Evolutionary conservation across 208 protist genomes (phyloP).

Genomic region (Lotmaria passim): DNA sequence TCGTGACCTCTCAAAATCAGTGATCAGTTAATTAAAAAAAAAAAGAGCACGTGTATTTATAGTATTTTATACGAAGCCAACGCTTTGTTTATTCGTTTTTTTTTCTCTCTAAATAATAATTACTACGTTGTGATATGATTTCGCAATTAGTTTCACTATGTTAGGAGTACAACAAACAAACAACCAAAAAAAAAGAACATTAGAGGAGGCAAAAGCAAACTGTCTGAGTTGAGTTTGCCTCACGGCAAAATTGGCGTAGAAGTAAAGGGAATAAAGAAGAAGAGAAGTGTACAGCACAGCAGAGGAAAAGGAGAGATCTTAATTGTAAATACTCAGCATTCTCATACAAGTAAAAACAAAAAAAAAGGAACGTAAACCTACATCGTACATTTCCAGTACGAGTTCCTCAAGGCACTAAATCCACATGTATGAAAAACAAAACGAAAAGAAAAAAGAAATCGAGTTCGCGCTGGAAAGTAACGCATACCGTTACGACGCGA

Average conservation of each 20-base stretch:
- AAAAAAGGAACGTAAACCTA: neutral
- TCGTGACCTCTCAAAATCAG: neutral
- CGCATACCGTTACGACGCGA: no score
- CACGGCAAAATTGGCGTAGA: neutral
- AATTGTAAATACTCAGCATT: neutral
- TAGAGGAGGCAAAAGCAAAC: neutral
- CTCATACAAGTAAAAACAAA: neutral
- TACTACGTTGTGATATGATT: no score
- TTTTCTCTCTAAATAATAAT: no score
- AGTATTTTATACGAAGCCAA: no score
- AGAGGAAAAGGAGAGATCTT: neutral
- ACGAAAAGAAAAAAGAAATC: no score
- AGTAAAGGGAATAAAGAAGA: neutral
- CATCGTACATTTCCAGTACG: no score
- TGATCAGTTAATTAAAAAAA: neutral
- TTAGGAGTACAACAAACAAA: no score
- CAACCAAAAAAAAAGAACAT: neutral
- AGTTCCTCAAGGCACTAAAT: no score
- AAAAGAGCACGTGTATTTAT: no score
- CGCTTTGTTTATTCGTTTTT: conserved; percentile 1
- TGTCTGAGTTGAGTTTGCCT: neutral
- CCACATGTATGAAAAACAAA: no score
- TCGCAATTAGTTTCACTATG: conserved; percentile 7
- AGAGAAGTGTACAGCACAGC: neutral
- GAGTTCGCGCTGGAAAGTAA: no score